Percentiles rank a stretch among this genome's conserved stretches.
phyloP scores from a whole-genome alignment of 2,329 filamentous ascomycete genomes.

The Hymenoscyphus albidus region DNA sequence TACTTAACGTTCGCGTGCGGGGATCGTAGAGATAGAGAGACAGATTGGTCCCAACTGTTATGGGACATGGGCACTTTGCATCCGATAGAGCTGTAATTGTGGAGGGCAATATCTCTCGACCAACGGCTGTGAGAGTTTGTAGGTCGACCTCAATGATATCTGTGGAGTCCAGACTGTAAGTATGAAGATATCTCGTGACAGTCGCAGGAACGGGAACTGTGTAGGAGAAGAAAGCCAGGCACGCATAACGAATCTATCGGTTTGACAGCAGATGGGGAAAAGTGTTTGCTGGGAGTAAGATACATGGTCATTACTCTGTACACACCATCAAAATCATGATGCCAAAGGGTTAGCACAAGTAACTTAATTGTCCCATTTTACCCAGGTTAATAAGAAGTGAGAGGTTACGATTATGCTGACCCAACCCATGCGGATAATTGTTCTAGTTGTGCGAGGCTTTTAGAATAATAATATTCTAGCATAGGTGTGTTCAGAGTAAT shows the following conservation, averaged over 20 bases:
- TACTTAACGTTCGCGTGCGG: slow-evolving; percentile 40
- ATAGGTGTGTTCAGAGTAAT: too few relatives aligned
- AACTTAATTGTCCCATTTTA: too few relatives aligned
- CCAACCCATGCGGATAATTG: too few relatives aligned
- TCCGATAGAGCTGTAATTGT: slow-evolving; percentile 80
- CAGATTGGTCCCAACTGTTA: slow-evolving; percentile 79
- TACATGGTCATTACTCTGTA: too few relatives aligned
- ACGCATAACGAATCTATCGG: not conserved
- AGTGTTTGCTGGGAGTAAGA: not conserved
- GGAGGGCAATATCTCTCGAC: slow-evolving; percentile 70
- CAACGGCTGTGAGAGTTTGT: slow-evolving; percentile 64
- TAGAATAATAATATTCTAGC: too few relatives aligned
- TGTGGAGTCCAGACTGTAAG: slow-evolving; percentile 22
- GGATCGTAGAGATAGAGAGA: slow-evolving; percentile 82
- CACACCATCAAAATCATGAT: too few relatives aligned
- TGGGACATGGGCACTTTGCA: slow-evolving; percentile 59
- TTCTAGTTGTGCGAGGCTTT: too few relatives aligned
- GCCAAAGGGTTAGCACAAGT: too few relatives aligned
- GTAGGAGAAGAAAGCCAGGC: not conserved
- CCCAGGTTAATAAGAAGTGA: too few relatives aligned
- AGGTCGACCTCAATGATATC: slow-evolving; percentile 80
- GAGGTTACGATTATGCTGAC: too few relatives aligned
- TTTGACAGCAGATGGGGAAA: not conserved
- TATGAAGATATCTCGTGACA: not conserved
- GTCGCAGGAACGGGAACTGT: not conserved